Evolutionary conservation across 2,329 filamentous ascomycete species (phyloP), one percentile per base, ranked within the genome.

Genomic region (Sporothrix mexicana): DNA sequence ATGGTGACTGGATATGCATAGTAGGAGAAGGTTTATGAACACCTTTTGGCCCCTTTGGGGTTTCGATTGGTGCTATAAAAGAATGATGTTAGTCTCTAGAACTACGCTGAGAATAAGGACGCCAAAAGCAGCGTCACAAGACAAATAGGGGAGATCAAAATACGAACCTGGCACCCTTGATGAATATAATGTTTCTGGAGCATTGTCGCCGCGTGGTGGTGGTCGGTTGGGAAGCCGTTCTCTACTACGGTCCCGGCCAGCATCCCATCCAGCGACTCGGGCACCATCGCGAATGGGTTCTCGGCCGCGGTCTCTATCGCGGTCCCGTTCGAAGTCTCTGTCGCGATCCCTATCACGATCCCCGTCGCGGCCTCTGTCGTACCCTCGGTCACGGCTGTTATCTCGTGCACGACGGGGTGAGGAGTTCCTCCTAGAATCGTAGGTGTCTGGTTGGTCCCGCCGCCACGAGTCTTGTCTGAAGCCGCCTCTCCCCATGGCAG

Each of bases 301-400:
- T 75, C 75, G 9, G 74, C 71, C 75, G 0, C 71, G 72, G 47
- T 76, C 75, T 45, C 74, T 71, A 25, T 75, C 73, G 17, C 74
- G 70, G 36, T 76, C 73, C 8, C 73, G 59, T 10, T 75, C 74
- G 9, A 70, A 64, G 9, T 71, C 36, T 0, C 47, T 9, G 12
- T 72, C 73, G 7, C 55, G 49, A 17, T 70, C 61, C 7, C 73
- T 74, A 20, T 69, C 57, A n/a, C 71, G 69, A 47, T 75, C 69
- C 10, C 75, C 57, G 9, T 75, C 74, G 7, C 73, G 70, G 13
- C 67, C 43, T 1, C 45, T 10, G 15, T 70, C 73, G 6, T 72
- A 67, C 36, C 62, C 55, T 41, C 55, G 17, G 3, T 72, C 70
- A 10, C 47, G 51, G 47, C 70, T 59, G 45, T 25, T 25, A 10